These are phyloP conservation scores for Schrenkiella parvula DNA, from an alignment of 345 rosid genomes.

Conservation along the genomic window DNA sequence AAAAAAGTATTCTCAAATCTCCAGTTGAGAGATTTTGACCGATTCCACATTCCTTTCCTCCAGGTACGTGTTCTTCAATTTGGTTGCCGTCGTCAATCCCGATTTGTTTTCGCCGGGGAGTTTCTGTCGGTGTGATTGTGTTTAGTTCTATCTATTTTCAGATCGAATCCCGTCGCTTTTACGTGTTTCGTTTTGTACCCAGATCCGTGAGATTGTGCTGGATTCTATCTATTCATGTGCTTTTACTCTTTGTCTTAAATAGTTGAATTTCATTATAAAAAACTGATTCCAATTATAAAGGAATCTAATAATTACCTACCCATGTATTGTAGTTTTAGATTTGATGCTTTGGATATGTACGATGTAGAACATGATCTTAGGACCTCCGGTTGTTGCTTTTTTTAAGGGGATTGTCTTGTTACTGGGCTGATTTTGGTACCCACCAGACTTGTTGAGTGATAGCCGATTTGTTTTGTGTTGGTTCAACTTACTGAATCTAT, in stretches of 20 bases:
- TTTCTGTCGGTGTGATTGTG: not conserved
- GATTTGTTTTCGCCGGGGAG: not conserved
- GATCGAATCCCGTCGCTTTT: not conserved
- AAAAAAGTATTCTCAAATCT: slow-evolving; percentile 8
- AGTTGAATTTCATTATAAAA: not conserved
- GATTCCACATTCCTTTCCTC: not conserved
- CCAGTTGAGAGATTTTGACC: slow-evolving; percentile 9
- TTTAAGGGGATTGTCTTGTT: no score
- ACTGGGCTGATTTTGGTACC: no score
- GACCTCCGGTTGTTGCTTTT: not conserved
- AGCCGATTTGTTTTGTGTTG: not conserved
- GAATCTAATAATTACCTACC: no score
- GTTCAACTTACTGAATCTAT: not conserved
- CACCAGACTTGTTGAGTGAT: no score
- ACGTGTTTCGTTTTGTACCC: not conserved
- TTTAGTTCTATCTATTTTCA: not conserved
- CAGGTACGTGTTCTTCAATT: slow-evolving; percentile 9
- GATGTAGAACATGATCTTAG: not conserved
- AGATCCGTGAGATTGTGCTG: not conserved
- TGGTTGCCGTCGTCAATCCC: not conserved
- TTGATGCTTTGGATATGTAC: not conserved
- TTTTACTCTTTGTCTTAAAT: not conserved
- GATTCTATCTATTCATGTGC: not conserved
- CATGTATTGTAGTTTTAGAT: not conserved
- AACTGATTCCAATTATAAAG: not conserved